Percentiles rank a stretch among this genome's conserved stretches.
phyloP scores from a whole-genome alignment of 1,139 yeast species.

The Geotrichum australiense region DNA sequence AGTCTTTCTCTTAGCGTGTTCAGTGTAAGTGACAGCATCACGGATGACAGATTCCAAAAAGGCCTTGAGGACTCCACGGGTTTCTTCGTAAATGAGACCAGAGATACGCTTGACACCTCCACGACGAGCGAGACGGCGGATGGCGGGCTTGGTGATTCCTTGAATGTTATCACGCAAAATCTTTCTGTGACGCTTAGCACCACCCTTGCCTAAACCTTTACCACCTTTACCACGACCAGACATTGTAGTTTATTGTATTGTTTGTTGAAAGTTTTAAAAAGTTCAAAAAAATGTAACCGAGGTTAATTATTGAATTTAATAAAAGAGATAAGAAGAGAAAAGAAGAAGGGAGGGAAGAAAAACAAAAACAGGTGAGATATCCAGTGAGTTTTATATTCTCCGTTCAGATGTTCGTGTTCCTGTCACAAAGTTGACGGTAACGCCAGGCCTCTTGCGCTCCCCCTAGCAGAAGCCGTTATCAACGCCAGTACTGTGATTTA shows the following conservation, averaged over 20 bases:
- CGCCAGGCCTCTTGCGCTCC: neutral
- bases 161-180: constrained; percentile 98
- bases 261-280: constrained; percentile 1
- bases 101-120: constrained; percentile 99
- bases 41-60: constrained; percentile 96
- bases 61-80: constrained; percentile 91
- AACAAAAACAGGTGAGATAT: neutral
- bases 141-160: constrained; percentile 99
- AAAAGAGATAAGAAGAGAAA: neutral
- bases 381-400: neutral
- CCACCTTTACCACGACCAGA: constrained; percentile 99
- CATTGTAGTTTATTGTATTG: constrained; percentile 46
- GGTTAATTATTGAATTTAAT: constrained; percentile 5
- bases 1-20: constrained; percentile 99
- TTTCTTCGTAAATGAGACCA: constrained; percentile 97
- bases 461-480: neutral
- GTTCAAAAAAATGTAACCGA: constrained; percentile 1
- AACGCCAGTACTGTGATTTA: neutral
- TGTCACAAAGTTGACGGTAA: neutral
- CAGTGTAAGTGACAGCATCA: constrained; percentile 98
- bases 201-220: constrained; percentile 97
- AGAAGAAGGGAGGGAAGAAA: constrained; percentile 5
- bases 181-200: constrained; percentile 99
- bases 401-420: neutral
- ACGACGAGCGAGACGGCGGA: constrained; percentile 99